Conservation (phyloP, 257 asterid species). For the Catharanthus roseus region DNA sequence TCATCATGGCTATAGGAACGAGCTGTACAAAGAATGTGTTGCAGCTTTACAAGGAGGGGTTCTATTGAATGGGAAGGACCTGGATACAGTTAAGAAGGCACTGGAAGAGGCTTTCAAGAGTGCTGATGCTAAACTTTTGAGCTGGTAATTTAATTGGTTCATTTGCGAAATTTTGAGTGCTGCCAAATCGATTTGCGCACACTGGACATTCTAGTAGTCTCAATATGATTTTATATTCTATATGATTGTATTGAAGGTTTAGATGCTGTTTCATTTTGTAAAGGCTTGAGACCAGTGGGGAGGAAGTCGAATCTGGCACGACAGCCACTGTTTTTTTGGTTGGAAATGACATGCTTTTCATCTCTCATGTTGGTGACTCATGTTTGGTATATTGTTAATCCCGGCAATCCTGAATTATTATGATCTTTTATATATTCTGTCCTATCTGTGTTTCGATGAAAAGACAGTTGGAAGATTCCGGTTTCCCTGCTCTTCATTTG, state of each 20-base stretch:
- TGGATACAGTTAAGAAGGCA: slow-evolving; percentile 51
- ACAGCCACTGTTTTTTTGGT: slow-evolving; percentile 80
- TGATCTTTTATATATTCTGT: background rate
- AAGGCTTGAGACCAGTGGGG: slow-evolving; percentile 77
- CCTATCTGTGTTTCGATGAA: background rate
- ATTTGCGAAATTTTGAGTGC: background rate
- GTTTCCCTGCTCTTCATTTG: slow-evolving; percentile 2
- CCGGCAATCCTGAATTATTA: background rate
- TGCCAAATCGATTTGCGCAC: slow-evolving; percentile 3
- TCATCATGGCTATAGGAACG: slow-evolving; percentile 49
- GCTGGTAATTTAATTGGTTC: slow-evolving; percentile 37
- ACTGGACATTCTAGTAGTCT: slow-evolving; percentile 19
- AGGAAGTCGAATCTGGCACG: slow-evolving; percentile 80
- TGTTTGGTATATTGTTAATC: slow-evolving; percentile 48
- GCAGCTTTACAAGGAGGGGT: slow-evolving; percentile 66
- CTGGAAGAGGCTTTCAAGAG: slow-evolving; percentile 64
- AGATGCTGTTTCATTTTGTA: slow-evolving; percentile 59
- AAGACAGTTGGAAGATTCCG: background rate
- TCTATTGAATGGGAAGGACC: slow-evolving; percentile 52
- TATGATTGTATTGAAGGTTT: slow-evolving; percentile 53
- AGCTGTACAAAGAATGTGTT: slow-evolving; percentile 71
- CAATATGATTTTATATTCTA: slow-evolving; percentile 34
- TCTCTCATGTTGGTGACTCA: slow-evolving; percentile 92
- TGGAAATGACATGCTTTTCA: slow-evolving; percentile 45
- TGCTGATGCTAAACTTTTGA: slow-evolving; percentile 66